phyloP scores from a whole-genome alignment of 1,139 yeast species.

The Candida sp. region DNA sequence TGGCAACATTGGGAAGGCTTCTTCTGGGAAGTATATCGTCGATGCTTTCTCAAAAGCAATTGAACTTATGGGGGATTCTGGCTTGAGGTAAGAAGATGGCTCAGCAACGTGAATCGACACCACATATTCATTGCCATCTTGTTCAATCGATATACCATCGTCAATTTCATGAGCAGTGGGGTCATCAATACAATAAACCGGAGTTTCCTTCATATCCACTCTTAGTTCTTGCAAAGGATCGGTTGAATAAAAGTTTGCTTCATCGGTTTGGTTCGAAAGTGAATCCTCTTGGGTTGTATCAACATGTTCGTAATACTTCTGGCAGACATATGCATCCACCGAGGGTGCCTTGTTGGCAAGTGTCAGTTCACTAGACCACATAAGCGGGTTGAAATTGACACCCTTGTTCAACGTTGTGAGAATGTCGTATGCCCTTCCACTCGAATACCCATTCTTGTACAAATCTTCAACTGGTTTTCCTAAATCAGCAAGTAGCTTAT shows the following conservation, averaged over 20 bases:
- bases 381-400: constrained; percentile 48
- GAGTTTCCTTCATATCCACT: constrained; percentile 39
- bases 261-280: background rate
- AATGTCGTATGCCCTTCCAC: constrained; percentile 52
- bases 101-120: constrained; percentile 86
- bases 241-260: constrained; percentile 26
- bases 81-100: constrained; percentile 69
- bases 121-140: constrained; percentile 33
- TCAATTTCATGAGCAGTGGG: constrained; percentile 88
- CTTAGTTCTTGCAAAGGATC: constrained; percentile 43
- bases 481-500: constrained; percentile 24
- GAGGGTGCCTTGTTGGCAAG: constrained; percentile 46
- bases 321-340: constrained; percentile 39
- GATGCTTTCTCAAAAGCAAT: constrained; percentile 66
- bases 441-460: constrained; percentile 46
- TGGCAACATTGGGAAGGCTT: constrained; percentile 74
- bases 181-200: constrained; percentile 87
- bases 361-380: constrained; percentile 46
- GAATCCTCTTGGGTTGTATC: constrained; percentile 16
- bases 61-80: constrained; percentile 52
- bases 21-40: constrained; percentile 79
- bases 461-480: constrained; percentile 11
- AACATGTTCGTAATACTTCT: constrained; percentile 43
- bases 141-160: constrained; percentile 80
- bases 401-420: constrained; percentile 21